Conservation (phyloP, 2,329 filamentous ascomycete species). For the Colletotrichum endophyticum region DNA sequence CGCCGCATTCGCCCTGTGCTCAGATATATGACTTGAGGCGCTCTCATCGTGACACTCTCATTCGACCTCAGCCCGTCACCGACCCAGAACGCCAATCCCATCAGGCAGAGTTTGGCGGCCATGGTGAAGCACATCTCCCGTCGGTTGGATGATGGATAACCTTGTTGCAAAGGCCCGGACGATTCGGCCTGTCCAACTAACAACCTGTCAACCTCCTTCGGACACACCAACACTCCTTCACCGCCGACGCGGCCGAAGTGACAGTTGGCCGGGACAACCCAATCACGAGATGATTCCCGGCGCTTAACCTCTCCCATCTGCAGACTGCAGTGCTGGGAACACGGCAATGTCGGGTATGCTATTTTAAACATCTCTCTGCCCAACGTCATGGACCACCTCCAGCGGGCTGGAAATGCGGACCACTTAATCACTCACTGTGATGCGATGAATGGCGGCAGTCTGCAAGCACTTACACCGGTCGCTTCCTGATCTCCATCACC, state of each 20-base stretch:
- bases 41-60: neutral
- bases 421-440: neutral
- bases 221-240: neutral
- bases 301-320: conserved; percentile 1
- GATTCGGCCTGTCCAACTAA: neutral
- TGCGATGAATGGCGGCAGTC: neutral
- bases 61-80: neutral
- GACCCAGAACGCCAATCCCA: neutral
- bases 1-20: neutral
- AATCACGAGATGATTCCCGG: neutral
- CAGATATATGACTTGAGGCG: neutral
- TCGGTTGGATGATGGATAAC: neutral
- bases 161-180: neutral
- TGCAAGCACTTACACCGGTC: conserved; percentile 16
- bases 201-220: neutral
- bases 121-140: neutral
- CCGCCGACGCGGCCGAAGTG: neutral
- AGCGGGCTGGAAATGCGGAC: neutral
- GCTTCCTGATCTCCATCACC: neutral
- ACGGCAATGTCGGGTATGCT: conserved; percentile 1
- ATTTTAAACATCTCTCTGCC: neutral
- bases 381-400: conserved; percentile 2
- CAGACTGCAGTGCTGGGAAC: neutral
- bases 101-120: neutral
- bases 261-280: neutral